Evolutionary conservation across 331 rosid species (phyloP).

Genomic region (Malus hybrid): DNA sequence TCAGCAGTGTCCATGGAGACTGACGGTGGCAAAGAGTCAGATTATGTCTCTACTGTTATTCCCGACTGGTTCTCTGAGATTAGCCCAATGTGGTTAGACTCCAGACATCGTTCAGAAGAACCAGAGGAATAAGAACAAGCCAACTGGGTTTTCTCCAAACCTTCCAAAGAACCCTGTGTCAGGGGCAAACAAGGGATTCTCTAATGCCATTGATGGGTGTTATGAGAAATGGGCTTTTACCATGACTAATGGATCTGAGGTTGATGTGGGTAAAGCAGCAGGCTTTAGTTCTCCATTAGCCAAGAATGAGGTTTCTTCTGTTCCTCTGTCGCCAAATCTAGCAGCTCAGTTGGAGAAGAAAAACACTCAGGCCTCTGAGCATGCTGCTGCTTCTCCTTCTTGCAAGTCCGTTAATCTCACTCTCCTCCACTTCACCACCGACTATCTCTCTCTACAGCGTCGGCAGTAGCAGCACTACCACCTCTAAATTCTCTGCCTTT

Average conservation of each 20-base stretch:
- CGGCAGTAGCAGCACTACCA: not conserved
- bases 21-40: no score
- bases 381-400: slow-evolving; percentile 62
- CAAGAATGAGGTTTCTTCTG: slow-evolving; percentile 41
- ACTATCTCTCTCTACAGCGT: slow-evolving; percentile 11
- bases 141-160: no score
- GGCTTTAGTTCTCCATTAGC: slow-evolving; percentile 39
- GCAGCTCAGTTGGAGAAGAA: slow-evolving; percentile 48
- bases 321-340: slow-evolving; percentile 38
- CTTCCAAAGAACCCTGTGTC: no score
- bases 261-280: slow-evolving; percentile 42
- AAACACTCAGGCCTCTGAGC: slow-evolving; percentile 48
- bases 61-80: no score
- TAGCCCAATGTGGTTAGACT: no score
- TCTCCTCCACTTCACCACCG: slow-evolving; percentile 7
- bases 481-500: slow-evolving; percentile 4
- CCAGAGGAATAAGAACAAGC: no score
- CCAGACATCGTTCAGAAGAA: no score
- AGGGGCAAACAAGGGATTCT: slow-evolving; percentile 38
- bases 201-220: slow-evolving; percentile 58
- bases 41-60: no score
- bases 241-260: slow-evolving; percentile 39
- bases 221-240: slow-evolving; percentile 51
- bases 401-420: slow-evolving; percentile 43
- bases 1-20: no score